Evolutionary conservation across 306 rosid species (phyloP).

Genomic region (Herpetospermum pedunculosum): DNA sequence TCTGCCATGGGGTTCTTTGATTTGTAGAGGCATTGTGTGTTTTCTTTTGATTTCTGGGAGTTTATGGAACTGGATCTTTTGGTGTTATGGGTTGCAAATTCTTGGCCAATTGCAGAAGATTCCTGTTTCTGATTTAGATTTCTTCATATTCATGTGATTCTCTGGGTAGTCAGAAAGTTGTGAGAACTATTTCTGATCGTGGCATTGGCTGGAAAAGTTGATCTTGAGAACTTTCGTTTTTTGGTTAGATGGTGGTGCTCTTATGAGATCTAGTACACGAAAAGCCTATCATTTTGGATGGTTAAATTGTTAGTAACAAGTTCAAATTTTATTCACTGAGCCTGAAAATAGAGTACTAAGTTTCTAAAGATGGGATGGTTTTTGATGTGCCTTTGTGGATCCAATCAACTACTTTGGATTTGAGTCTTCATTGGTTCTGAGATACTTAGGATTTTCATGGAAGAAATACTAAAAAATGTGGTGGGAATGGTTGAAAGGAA

Average conservation of each 20-base stretch:
- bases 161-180: background rate
- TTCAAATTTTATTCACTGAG: background rate
- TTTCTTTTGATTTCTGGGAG: background rate
- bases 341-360: background rate
- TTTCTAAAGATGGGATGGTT: background rate
- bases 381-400: background rate
- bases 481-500: background rate
- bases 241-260: background rate
- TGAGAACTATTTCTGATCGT: background rate
- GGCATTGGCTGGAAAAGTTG: background rate
- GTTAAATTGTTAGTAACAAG: background rate
- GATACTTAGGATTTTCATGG: background rate
- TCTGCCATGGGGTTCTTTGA: background rate
- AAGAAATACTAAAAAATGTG: background rate
- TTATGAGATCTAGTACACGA: background rate
- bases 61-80: constrained; percentile 8
- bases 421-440: background rate
- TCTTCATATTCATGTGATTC: background rate
- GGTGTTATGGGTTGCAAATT: background rate
- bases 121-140: background rate
- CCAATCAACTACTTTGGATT: background rate
- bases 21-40: constrained; percentile 7
- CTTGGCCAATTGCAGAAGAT: background rate
- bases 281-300: background rate
- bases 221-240: background rate